Conservation (phyloP, 2,329 filamentous ascomycete species). For the Xylariales sp. region DNA sequence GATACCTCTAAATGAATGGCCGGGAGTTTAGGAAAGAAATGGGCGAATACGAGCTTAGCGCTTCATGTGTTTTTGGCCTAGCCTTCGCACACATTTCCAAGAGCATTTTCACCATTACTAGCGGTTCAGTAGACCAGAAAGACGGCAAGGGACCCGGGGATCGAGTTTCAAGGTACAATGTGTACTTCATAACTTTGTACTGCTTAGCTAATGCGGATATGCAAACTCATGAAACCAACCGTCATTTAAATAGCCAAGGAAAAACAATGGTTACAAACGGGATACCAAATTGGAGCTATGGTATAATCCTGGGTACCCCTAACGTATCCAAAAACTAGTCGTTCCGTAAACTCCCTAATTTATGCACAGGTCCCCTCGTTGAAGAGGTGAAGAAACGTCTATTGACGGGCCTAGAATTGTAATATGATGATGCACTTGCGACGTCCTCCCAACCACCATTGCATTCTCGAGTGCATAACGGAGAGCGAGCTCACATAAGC, state of each 20-base stretch:
- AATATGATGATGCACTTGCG: constrained; percentile 6
- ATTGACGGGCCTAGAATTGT: not conserved
- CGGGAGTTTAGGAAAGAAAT: constrained; percentile 17
- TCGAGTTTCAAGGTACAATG: not conserved
- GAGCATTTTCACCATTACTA: not conserved
- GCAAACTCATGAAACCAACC: not conserved
- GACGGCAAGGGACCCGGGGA: not conserved
- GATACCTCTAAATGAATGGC: constrained; percentile 8
- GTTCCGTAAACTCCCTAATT: constrained; percentile 10
- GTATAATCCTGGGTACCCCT: not conserved
- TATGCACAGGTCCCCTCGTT: constrained; percentile 15
- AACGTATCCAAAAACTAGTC: constrained; percentile 2
- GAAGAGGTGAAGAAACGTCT: not conserved
- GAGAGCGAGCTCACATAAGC: constrained; percentile 64
- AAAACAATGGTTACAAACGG: constrained; percentile 10
- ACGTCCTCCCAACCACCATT: not conserved
- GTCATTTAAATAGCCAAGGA: not conserved
- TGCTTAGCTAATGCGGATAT: not conserved
- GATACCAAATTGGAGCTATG: constrained; percentile 6
- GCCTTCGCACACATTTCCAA: constrained; percentile 17
- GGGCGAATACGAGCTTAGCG: not conserved
- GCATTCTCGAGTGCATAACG: not conserved
- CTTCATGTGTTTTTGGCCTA: constrained; percentile 12
- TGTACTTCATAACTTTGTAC: not conserved
- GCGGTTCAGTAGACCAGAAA: not conserved